Conservation (phyloP, 345 rosid genomes). For the Passiflora organensis region DNA sequence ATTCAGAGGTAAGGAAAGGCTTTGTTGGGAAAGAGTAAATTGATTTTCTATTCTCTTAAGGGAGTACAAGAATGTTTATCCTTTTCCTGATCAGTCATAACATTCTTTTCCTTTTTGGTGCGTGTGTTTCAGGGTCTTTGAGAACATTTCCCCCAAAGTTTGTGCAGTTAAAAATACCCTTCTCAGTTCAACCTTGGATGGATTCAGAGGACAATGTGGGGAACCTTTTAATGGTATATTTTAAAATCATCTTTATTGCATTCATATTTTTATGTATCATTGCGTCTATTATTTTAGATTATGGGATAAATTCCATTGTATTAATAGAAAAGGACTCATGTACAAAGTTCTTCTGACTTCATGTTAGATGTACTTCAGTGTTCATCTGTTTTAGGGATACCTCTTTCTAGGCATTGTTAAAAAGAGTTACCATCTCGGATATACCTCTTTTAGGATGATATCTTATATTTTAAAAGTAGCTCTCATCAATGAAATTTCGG, state of each 20-base stretch:
- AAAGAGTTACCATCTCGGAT: too few relatives aligned
- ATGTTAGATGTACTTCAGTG: too few relatives aligned
- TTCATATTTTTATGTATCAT: not conserved
- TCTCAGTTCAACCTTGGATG: slow-evolving; percentile 81
- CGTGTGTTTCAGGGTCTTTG: slow-evolving; percentile 56
- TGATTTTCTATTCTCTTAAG: not conserved
- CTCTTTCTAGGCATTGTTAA: too few relatives aligned
- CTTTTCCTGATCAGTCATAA: too few relatives aligned
- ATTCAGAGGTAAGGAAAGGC: slow-evolving; percentile 58
- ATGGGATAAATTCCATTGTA: too few relatives aligned
- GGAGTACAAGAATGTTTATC: too few relatives aligned
- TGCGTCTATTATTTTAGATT: not conserved
- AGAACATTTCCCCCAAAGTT: slow-evolving; percentile 64
- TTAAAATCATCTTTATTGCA: slow-evolving; percentile 4
- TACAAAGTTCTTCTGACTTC: too few relatives aligned
- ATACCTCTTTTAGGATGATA: too few relatives aligned
- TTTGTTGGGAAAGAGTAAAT: not conserved
- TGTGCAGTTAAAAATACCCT: slow-evolving; percentile 65
- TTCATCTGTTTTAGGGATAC: too few relatives aligned
- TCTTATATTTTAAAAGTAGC: too few relatives aligned
- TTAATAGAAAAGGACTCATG: too few relatives aligned
- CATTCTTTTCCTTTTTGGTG: not conserved
- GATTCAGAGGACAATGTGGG: slow-evolving; percentile 80
- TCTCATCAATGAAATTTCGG: too few relatives aligned
- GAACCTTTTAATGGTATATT: slow-evolving; percentile 88